Conservation (phyloP, 2,329 filamentous ascomycete species). For the Teratosphaeria gauchensis region DNA sequence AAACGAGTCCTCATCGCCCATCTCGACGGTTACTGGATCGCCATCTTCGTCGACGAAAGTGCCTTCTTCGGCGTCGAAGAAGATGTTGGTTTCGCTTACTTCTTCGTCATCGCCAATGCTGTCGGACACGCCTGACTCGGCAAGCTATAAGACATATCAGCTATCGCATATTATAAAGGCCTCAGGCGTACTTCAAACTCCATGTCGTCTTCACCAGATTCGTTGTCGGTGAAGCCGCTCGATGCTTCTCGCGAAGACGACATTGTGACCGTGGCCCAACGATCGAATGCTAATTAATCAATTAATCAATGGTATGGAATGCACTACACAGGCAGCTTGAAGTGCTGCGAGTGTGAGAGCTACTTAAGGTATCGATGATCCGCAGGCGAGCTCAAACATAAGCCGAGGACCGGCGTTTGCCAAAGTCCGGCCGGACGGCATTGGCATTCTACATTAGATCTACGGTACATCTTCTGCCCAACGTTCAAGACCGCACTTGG, state of each 20-base stretch:
- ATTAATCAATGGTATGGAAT: background rate
- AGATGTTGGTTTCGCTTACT: slow-evolving; percentile 30
- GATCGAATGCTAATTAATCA: background rate
- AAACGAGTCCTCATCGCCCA: slow-evolving; percentile 12
- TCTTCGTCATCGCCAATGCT: slow-evolving; percentile 34
- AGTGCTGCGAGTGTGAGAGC: background rate
- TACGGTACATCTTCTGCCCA: background rate
- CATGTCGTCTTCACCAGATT: slow-evolving; percentile 41
- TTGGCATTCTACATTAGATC: background rate
- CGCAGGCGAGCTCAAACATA: background rate
- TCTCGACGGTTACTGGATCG: slow-evolving; percentile 18
- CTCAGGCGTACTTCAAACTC: slow-evolving; percentile 32
- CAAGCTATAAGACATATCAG: slow-evolving; percentile 10
- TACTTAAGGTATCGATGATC: background rate
- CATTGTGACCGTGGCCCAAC: background rate
- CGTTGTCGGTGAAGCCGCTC: background rate
- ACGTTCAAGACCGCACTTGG: background rate
- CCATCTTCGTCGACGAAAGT: slow-evolving; percentile 19
- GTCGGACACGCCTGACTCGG: slow-evolving; percentile 12
- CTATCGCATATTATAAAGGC: background rate
- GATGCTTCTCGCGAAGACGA: background rate
- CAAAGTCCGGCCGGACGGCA: background rate
- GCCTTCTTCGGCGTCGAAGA: slow-evolving; percentile 30
- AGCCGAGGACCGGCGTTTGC: background rate
- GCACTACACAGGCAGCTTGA: background rate